These are phyloP conservation scores for Xylaria intraflava DNA, from an alignment of 495 filamentous ascomycete genomes.

Conservation along the genomic window DNA sequence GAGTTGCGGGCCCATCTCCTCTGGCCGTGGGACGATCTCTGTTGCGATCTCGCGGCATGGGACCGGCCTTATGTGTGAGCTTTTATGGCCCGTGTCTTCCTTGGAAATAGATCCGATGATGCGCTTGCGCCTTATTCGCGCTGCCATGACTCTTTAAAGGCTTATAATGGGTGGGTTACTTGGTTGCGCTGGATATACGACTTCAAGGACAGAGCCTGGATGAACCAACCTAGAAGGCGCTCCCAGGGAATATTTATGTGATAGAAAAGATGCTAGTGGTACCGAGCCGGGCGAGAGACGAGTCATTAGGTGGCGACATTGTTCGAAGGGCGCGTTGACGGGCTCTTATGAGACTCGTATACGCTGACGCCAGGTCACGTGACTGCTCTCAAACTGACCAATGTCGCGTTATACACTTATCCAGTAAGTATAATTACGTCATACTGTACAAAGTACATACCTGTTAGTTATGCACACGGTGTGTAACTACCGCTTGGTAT, in stretches of 20 bases:
- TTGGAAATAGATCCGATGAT: background rate
- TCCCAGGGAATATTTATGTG: background rate
- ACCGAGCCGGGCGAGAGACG: background rate
- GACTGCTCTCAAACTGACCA: slow-evolving; percentile 12
- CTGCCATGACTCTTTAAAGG: slow-evolving; percentile 3
- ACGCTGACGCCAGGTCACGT: slow-evolving; percentile 20
- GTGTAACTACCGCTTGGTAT: no score
- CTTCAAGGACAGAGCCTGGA: no score
- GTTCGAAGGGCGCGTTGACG: slow-evolving; percentile 1
- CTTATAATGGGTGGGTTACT: no score
- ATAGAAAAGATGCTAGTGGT: background rate
- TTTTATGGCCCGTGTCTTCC: no score
- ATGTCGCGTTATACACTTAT: background rate
- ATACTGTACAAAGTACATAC: no score
- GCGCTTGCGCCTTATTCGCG: background rate
- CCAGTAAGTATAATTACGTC: no score
- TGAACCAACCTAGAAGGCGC: no score
- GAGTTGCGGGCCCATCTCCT: slow-evolving; percentile 25
- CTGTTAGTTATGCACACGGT: no score
- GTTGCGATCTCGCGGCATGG: background rate
- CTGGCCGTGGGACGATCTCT: slow-evolving; percentile 9
- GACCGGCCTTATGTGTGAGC: background rate
- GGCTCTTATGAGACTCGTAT: background rate
- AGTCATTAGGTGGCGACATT: slow-evolving; percentile 18
- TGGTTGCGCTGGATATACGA: no score